Evolutionary conservation across 768 basidiomycete species (phyloP), one percentile per base, ranked within the genome.

Genomic region (Paxillus rubicundulus): DNA sequence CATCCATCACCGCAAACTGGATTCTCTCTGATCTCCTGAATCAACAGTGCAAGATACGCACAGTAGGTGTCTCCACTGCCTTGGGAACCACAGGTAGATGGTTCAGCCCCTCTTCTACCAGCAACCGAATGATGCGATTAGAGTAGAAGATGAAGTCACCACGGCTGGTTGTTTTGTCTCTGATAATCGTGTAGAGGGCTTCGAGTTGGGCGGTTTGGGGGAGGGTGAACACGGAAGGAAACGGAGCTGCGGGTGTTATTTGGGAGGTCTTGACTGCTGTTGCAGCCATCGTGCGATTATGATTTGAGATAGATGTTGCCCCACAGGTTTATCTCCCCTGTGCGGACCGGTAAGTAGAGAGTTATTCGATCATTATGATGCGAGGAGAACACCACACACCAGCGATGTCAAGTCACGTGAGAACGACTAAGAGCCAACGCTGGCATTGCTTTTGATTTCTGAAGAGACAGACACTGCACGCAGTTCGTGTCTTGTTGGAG

Each of bases 61-160:
- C 91, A 41, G 91, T 93, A 1, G 92, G 92, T 0, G 92, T 94
- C 67, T 84, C 78, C 27, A 95, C 80, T 3, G 80, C 84, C 75
- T 87, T 82, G 27, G 82, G 77, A 16, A 96, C 67, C 53, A 97
- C 84, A 0, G 87, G 86, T 3, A 89, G 74, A 63, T 88, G 94
- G 68, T 99, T 98, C 56, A 98, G 72, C 17, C 95, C 92, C 73
- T 89, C 84, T 67, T 88, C 87, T 18, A 90, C 87, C 50, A 91
- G 77, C 41, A 89, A 63, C 44, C 87, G 76, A 61, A 98, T 98
- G 70, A 98, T 93, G 16, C 94, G 79, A 71, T 94, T 92, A 10
- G 88, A 89, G 69, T 95, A 95, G 73, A 98, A 99, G 55, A 99
- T 80, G 63, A 99, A 99, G 67, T 98, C 97, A 8, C 94, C 94